Base-by-base conservation (phyloP, 805 yeast genomes). In the Spathaspora boniae region DNA sequence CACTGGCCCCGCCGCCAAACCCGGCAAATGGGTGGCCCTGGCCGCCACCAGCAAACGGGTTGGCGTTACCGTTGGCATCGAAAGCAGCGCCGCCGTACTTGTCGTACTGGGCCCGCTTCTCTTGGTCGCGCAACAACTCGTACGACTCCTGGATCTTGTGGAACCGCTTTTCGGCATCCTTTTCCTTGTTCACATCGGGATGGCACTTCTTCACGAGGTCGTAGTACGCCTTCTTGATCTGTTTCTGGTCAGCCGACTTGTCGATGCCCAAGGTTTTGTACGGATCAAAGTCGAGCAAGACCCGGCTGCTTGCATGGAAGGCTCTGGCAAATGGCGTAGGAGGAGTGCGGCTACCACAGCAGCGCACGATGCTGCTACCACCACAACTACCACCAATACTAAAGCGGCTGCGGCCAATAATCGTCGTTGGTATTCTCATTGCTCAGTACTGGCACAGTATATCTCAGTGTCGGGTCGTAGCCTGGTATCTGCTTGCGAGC, bases 121-220 rank as follows among this genome's bases (percentile, higher is more conserved):
- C 76, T 36, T 86, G 84, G 56, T 88, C 94, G 29, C 87, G 80
- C 52, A 93, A 69, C 24, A 93, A 77, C 60, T 93, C 99, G 54
- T 94, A 93, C 1, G 97, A 94, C 45, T 85, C 93, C 55, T 91
- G 98, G 45, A 93, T 76, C 51, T 85, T 86, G 53, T 93, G 98
- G 65, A 93, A 93, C 58, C 80, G 80, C 53, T 78, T 77, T 50
- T 91, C 95, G 0, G 98, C 93, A 14, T 76, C 91, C 17, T 77
- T 75, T 44, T 86, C 96, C 60, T 91, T 93, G 60, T 91, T 93
- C 29, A 93, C 86, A 65, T 93, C 99, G 0, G 99, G 99, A 60
- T 93, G 99, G 60, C 70, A 88, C 58, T 91, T 76, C 60, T 93
- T 93, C 11, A 97, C 98, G 44, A 93, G 68, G 53, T 87, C 82